Percentiles rank a stretch among this genome's conserved stretches.
phyloP scores from a whole-genome alignment of 140 eudicot species.

The Cichorium intybus region DNA sequence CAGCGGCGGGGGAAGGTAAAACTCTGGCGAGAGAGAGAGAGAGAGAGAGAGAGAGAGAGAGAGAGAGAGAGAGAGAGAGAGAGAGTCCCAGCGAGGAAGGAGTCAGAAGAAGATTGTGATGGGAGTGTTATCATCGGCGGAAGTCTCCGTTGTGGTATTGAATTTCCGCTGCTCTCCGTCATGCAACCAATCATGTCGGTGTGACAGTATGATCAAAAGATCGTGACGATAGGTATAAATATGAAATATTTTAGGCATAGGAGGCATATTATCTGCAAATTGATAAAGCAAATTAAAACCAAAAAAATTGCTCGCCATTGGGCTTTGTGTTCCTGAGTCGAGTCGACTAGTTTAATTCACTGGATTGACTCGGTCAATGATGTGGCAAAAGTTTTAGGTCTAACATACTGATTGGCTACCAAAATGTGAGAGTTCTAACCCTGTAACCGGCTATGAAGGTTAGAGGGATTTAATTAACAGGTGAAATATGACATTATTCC shows the following conservation, averaged over 20 bases:
- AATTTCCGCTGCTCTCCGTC: slow-evolving; percentile 29
- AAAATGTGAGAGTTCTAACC: too few species aligned
- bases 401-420: too few species aligned
- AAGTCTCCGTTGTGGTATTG: slow-evolving; percentile 8
- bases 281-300: neutral
- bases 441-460: too few species aligned
- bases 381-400: too few species aligned
- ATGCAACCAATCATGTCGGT: neutral
- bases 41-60: too few species aligned
- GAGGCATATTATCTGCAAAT: neutral
- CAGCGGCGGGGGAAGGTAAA: slow-evolving; percentile 54
- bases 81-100: slow-evolving; percentile 32
- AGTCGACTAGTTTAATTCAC: too few species aligned
- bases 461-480: too few species aligned
- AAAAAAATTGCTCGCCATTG: too few species aligned
- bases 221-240: slow-evolving; percentile 9
- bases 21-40: slow-evolving; percentile 76
- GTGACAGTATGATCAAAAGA: neutral
- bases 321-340: too few species aligned
- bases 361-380: too few species aligned
- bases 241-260: slow-evolving; percentile 5
- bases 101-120: slow-evolving; percentile 47
- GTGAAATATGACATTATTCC: too few species aligned
- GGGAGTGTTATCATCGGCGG: slow-evolving; percentile 63
- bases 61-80: too few species aligned